Evolutionary conservation across 495 filamentous ascomycete species (phyloP).

Genomic region (Aspergillus saccharolyticus): DNA sequence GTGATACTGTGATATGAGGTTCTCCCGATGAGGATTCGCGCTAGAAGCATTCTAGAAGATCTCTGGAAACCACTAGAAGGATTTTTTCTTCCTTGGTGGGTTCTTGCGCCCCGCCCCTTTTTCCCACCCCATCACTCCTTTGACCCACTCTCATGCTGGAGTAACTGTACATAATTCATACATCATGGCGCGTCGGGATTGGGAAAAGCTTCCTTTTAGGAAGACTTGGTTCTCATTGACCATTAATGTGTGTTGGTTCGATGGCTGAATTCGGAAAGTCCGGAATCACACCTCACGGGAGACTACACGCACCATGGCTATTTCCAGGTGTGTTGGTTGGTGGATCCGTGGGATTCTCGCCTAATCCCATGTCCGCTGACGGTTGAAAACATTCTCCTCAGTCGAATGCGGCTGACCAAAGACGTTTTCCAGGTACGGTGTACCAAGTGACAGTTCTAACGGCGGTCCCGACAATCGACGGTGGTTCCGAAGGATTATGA

Average conservation of each 20-base stretch:
- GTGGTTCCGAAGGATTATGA: neutral
- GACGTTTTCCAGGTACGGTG: neutral
- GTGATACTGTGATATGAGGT: neutral
- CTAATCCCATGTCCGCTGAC: neutral
- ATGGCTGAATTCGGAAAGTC: neutral
- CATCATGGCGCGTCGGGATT: neutral
- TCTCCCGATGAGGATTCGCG: neutral
- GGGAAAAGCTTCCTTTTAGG: too few relatives aligned
- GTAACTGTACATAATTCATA: neutral
- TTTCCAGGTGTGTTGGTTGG: neutral
- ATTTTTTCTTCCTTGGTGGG: slow-evolving; percentile 5
- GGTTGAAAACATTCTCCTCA: too few relatives aligned
- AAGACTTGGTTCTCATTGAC: neutral
- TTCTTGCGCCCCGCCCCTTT: neutral
- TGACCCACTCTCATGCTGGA: too few relatives aligned
- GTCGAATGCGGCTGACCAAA: neutral
- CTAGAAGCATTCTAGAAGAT: slow-evolving; percentile 36
- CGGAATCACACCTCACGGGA: neutral
- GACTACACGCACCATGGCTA: neutral
- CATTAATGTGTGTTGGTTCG: neutral
- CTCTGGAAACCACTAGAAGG: slow-evolving; percentile 34
- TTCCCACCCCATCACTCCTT: neutral
- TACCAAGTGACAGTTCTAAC: neutral
- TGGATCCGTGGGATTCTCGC: neutral
- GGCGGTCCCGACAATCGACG: neutral